These are phyloP conservation scores for Talaromyces sp. DNA, from an alignment of 2,329 filamentous ascomycete genomes.

Conservation along the genomic window DNA sequence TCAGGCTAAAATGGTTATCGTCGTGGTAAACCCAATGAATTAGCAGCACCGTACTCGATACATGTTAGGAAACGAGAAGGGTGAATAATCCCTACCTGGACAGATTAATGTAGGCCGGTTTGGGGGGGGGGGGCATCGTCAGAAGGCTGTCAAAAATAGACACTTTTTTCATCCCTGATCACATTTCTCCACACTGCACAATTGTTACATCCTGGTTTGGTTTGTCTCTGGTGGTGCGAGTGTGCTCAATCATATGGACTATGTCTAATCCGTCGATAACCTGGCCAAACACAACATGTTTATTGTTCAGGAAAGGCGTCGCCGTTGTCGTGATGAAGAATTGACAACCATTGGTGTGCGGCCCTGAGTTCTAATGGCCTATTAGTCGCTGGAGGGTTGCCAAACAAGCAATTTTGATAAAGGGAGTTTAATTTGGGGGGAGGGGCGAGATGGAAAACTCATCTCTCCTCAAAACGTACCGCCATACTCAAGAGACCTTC, in stretches of 20 bases:
- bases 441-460: slow-evolving; percentile 3
- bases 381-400: background rate
- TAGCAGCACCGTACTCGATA: too few species aligned
- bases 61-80: too few species aligned
- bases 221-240: slow-evolving; percentile 80
- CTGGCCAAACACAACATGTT: slow-evolving; percentile 94
- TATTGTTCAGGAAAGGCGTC: slow-evolving; percentile 85
- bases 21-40: too few species aligned
- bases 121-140: too few species aligned
- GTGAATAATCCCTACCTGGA: too few species aligned
- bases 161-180: slow-evolving; percentile 17
- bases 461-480: slow-evolving; percentile 56
- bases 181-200: slow-evolving; percentile 93
- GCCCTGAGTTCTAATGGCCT: slow-evolving; percentile 72
- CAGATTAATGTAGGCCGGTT: too few species aligned
- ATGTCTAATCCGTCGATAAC: slow-evolving; percentile 90
- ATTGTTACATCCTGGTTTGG: slow-evolving; percentile 85
- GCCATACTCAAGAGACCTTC: slow-evolving; percentile 91
- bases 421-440: background rate
- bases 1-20: too few species aligned
- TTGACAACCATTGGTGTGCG: slow-evolving; percentile 90
- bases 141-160: too few species aligned
- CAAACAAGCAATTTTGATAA: background rate
- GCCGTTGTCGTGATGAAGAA: slow-evolving; percentile 95
- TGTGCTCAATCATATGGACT: slow-evolving; percentile 88